These are phyloP conservation scores for Ilex paraguariensis DNA, from an alignment of 305 asterid genomes.

Conservation along the genomic window DNA sequence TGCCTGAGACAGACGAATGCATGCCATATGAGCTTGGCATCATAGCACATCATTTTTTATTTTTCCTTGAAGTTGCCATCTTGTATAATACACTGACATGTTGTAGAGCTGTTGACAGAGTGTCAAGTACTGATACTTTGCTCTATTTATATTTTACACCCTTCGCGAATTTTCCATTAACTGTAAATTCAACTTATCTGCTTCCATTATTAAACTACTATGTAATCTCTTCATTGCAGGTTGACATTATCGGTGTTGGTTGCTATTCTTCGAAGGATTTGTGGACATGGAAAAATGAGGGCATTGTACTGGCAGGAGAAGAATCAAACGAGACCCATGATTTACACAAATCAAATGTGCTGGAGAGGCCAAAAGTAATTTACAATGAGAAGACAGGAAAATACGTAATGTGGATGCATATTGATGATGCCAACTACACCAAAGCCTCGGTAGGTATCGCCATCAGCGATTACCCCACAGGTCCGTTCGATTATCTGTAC, in stretches of 20 bases:
- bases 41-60: too few species aligned
- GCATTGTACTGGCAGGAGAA: constrained; percentile 81
- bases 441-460: constrained; percentile 88
- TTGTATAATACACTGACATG: too few species aligned
- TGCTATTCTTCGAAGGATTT: constrained; percentile 94
- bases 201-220: too few species aligned
- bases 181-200: too few species aligned
- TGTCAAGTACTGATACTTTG: too few species aligned
- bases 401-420: constrained; percentile 98
- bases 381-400: constrained; percentile 60
- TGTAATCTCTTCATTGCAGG: constrained; percentile 36
- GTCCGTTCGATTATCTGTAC: constrained; percentile 74
- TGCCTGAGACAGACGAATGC: too few species aligned
- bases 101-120: too few species aligned
- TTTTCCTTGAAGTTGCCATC: too few species aligned
- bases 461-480: constrained; percentile 57
- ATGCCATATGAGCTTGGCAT: too few species aligned
- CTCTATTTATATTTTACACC: too few species aligned
- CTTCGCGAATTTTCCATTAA: too few species aligned
- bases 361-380: constrained; percentile 94
- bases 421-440: constrained; percentile 84
- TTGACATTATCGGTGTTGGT: constrained; percentile 90
- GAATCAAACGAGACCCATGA: constrained; percentile 67
- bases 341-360: constrained; percentile 73
- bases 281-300: constrained; percentile 95